Evolutionary conservation across 78 protist species (phyloP), one percentile per base, ranked within the genome.

Genomic region (Monosiga brevicollis): DNA sequence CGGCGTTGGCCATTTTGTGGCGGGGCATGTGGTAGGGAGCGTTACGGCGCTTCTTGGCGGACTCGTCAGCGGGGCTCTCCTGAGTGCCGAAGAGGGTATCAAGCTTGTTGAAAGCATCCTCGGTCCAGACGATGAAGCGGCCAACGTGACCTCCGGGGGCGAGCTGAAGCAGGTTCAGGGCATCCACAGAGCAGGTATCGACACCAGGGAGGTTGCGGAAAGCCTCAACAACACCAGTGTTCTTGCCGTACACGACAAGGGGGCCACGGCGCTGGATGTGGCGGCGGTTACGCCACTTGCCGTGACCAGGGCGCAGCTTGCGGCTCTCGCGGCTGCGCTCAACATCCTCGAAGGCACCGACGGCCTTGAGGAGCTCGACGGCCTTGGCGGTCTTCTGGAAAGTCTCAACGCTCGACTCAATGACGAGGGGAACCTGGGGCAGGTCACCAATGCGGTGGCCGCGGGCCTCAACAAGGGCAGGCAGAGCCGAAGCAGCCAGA

Each of bases 131-230:
- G 95, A 95, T 54, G 91, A 98, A 95, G 84, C 99, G 96, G 86
- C 99, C 99, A 38, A 98, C 74, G 92, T 97, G 99, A 41, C 99
- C 99, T 87, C 99, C 99, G 40, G 99, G 99, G 80, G 99, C 99
- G 80, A 98, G 96, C 90, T 97, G 94, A 73, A 98, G 94, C 73
- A 98, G 94, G 95, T 97, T 98, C 73, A 98, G 91, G 79, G 95
- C 72, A 77, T 76, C 70, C 42, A 98, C 99, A 81, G 32, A 26
- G 90, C 87, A 74, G 73, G 89, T 43, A 80, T 98, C 99, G 62
- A 98, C 97, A 76, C 99, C 99, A 87, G 97, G 91, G 85, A 98
- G 37, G 98, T 98, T 98, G 85, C 99, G 89, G 97, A 96, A 96
- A 36, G 98, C 97, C 39, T 76, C 71, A 32, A 74, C 0, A 38